Evolutionary conservation across 106 monocot genomes (phyloP).

Genomic region (Dendrobium chrysotoxum): DNA sequence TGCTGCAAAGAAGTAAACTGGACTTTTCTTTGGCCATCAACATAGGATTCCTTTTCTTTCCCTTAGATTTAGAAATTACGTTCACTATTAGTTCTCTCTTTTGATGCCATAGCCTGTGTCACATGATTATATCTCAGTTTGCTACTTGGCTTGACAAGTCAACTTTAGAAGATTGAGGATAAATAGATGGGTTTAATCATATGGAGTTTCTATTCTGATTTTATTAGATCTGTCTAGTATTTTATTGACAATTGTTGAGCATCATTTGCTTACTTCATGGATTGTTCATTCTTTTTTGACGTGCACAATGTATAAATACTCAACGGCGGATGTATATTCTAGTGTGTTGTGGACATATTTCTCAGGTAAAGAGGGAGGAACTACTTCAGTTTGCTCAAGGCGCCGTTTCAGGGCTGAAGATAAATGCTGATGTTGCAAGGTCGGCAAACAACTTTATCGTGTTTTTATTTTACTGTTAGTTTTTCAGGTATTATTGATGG

Average conservation of each 20-base stretch:
- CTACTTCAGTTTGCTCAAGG: slow-evolving; percentile 92
- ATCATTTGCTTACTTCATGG: too few relatives aligned
- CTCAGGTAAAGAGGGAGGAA: slow-evolving; percentile 87
- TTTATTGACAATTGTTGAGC: neutral
- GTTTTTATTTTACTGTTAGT: neutral
- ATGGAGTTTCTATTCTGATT: neutral
- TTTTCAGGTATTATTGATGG: neutral
- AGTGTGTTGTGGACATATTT: slow-evolving; percentile 8
- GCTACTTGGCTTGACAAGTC: neutral
- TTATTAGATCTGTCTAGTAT: neutral
- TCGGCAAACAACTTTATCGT: slow-evolving; percentile 9
- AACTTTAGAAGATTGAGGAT: neutral
- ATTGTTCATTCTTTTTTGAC: too few relatives aligned
- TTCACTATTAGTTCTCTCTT: too few relatives aligned
- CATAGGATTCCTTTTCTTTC: too few relatives aligned
- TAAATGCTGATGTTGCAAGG: slow-evolving; percentile 88
- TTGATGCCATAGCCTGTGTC: too few relatives aligned
- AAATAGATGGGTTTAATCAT: neutral
- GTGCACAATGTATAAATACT: neutral
- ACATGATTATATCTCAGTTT: neutral
- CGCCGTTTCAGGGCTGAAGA: slow-evolving; percentile 84
- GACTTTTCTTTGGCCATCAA: too few relatives aligned
- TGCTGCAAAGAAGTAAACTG: too few relatives aligned
- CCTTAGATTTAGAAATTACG: too few relatives aligned
- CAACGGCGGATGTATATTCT: neutral